phyloP scores from a whole-genome alignment of 148 eudicot genomes.

The Nepenthes gracilis region DNA sequence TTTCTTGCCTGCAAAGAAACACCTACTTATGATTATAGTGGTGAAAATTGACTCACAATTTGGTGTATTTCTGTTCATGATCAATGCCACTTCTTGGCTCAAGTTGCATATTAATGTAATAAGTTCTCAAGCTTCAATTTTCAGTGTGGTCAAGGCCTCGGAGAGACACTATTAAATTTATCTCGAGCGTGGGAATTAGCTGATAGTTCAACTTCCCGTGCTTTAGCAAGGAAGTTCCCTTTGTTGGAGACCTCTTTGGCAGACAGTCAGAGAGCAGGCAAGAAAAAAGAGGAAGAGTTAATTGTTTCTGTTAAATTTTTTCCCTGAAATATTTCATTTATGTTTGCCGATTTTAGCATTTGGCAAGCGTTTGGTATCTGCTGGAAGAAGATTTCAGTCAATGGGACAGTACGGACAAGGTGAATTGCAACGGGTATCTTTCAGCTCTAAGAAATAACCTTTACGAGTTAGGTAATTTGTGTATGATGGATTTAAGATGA shows the following conservation, averaged over 20 bases:
- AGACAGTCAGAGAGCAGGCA: slow-evolving; percentile 57
- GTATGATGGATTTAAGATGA: not conserved
- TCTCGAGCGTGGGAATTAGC: slow-evolving; percentile 87
- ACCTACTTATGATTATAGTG: too few relatives aligned
- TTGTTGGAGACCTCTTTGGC: slow-evolving; percentile 30
- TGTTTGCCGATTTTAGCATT: slow-evolving; percentile 40
- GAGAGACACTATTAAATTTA: slow-evolving; percentile 62
- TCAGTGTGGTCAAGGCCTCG: slow-evolving; percentile 84
- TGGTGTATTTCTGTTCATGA: not conserved
- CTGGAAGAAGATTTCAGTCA: slow-evolving; percentile 87
- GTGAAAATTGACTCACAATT: too few relatives aligned
- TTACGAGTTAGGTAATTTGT: not conserved
- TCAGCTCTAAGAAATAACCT: slow-evolving; percentile 1
- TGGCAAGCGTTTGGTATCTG: slow-evolving; percentile 75
- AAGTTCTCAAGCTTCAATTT: slow-evolving; percentile 9
- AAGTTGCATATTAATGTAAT: not conserved
- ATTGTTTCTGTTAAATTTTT: not conserved
- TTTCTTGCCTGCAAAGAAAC: too few relatives aligned
- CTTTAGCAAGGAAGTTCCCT: slow-evolving; percentile 63
- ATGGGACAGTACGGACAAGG: slow-evolving; percentile 98
- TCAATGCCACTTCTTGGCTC: not conserved
- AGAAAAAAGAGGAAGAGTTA: slow-evolving; percentile 4
- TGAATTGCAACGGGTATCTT: slow-evolving; percentile 72
- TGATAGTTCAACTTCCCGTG: slow-evolving; percentile 64
- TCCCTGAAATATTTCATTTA: slow-evolving; percentile 1